Evolutionary conservation across 192 early-diverging fungal genomes (phyloP), one percentile per base, ranked within the genome.

Genomic region (Coemansia sp.): DNA sequence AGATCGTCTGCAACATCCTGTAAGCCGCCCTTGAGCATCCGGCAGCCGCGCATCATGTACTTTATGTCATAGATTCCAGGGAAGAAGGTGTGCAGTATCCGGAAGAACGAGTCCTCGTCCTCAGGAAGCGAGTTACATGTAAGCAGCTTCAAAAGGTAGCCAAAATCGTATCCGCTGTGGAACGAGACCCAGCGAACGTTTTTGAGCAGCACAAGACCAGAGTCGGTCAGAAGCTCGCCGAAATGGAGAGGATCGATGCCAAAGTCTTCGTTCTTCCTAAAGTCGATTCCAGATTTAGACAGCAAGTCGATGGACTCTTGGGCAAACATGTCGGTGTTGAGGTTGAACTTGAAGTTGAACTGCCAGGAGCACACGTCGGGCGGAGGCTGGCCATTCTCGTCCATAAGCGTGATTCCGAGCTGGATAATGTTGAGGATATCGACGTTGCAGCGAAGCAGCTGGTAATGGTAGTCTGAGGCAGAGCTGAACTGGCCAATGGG

Each of bases 61-160:
- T 99, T 99, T 79, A 99, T 97, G 59, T 99, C 97, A 69, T 96
- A 98, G 61, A 99, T 94, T 69, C 92, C 92, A n/a, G 97, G 97
- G 70, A 99, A 99, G 74, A 93, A 99, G 34, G 87, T 89, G 61
- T 86, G 81, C 68, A 99, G 79, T 22, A 92, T 76, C 36, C 93
- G 91, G 79, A 98, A 99, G 74, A 99, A 99, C 30, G 91, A 90
- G n/a, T 83, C 62, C 74, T 99, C 97, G 70, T 99, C 93, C 54
- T 89, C 87, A 3, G 97, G 97, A 59, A 99, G 69, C 33, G 89
- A 82, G 17, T 86, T 79, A 74, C 96, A 96, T 6, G 96, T 97
- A 28, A 97, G 82, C 30, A 99, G 83, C 74, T 99, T 99, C 48
- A 99, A 79, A 20, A 99, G 70, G 67, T 99, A 99, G 3, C 97